A percentile compares a stretch with the other conserved stretches of the same genome.
Conservation (phyloP, 768 basidiomycete genomes). For the Kwoniella dejecticola region DNA sequence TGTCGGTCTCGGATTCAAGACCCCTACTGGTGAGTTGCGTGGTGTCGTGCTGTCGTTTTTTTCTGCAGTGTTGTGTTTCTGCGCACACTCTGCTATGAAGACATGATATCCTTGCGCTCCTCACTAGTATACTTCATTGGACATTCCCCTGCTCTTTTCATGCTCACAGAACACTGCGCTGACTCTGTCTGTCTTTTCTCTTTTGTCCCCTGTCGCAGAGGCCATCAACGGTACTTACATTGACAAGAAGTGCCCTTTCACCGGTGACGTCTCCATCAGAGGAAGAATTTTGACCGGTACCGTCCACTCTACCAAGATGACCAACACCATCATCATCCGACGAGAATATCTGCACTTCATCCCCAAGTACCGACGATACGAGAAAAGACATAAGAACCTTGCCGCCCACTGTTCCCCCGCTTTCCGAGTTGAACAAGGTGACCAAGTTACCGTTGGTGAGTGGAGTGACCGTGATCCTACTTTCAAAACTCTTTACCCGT, state of each 20-base stretch:
- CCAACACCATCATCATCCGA: constrained; percentile 95
- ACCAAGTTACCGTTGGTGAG: constrained; percentile 84
- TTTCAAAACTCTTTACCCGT: too few relatives aligned
- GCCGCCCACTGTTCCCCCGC: constrained; percentile 96
- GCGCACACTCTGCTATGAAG: too few relatives aligned
- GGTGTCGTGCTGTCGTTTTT: constrained; percentile 7
- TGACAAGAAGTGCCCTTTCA: constrained; percentile 99
- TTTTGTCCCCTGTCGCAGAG: constrained; percentile 58
- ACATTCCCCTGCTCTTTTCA: too few relatives aligned
- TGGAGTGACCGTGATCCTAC: too few relatives aligned
- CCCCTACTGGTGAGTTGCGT: constrained; percentile 63
- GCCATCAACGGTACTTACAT: constrained; percentile 96
- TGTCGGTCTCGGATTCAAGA: constrained; percentile 95
- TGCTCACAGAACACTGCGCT: too few relatives aligned
- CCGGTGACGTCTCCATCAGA: constrained; percentile 93
- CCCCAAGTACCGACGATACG: constrained; percentile 99
- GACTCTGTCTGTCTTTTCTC: too few relatives aligned
- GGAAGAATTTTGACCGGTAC: constrained; percentile 98
- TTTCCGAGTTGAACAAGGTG: constrained; percentile 96
- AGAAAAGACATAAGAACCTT: constrained; percentile 87
- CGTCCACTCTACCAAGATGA: constrained; percentile 99
- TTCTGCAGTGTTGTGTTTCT: neutral
- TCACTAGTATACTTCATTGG: too few relatives aligned
- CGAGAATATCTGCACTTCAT: constrained; percentile 62
- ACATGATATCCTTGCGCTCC: too few relatives aligned